phyloP scores from a whole-genome alignment of 768 basidiomycete species.

The Suillus subaureus region DNA sequence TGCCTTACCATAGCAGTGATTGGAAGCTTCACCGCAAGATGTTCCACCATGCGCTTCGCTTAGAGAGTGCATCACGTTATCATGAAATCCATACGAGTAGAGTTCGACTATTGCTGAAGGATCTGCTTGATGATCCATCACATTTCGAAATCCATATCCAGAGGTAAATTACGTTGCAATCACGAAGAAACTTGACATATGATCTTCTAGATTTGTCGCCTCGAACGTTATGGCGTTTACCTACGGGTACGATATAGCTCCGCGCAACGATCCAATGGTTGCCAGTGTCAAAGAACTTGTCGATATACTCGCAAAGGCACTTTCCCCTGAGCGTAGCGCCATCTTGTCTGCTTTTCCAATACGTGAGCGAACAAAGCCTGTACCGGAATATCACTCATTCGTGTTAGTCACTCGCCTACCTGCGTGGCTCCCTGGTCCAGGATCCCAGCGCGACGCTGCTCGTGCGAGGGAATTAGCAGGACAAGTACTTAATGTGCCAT shows the following conservation, averaged over 20 bases:
- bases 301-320: slow-evolving; percentile 21
- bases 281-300: slow-evolving; percentile 19
- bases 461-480: slow-evolving; percentile 18
- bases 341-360: slow-evolving; percentile 25
- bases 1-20: slow-evolving; percentile 29
- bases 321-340: slow-evolving; percentile 23
- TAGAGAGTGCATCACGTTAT: slow-evolving; percentile 21
- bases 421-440: slow-evolving; percentile 26
- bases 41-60: slow-evolving; percentile 29
- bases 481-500: slow-evolving; percentile 25
- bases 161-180: slow-evolving; percentile 12
- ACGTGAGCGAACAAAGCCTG: slow-evolving; percentile 15
- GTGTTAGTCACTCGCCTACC: slow-evolving; percentile 23
- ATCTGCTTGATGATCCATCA: slow-evolving; percentile 23
- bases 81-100: slow-evolving; percentile 25
- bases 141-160: slow-evolving; percentile 28
- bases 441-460: slow-evolving; percentile 21
- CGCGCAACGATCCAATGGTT: slow-evolving; percentile 25
- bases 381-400: not conserved
- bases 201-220: slow-evolving; percentile 23
- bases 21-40: slow-evolving; percentile 35
- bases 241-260: slow-evolving; percentile 25
- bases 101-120: slow-evolving; percentile 21
- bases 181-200: not conserved
- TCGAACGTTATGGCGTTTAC: slow-evolving; percentile 28